Conservation (phyloP, 768 basidiomycete species). For the Amyloporia xantha region DNA sequence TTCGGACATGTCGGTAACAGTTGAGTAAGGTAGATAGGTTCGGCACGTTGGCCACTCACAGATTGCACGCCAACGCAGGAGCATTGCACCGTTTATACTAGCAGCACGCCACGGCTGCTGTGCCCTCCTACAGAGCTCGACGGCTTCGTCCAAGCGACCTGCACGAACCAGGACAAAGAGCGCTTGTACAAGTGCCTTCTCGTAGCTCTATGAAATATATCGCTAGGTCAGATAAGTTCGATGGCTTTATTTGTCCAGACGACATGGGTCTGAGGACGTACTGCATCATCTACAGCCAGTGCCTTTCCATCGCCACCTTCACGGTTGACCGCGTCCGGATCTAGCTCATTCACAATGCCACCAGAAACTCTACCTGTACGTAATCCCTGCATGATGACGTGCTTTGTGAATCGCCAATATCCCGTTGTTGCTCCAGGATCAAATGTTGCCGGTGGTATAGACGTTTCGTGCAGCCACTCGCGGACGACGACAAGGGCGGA, state of each 20-base stretch:
- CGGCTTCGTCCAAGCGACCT: conserved; percentile 79
- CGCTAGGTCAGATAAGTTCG: too few species aligned
- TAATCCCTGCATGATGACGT: conserved; percentile 58
- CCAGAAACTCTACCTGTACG: conserved; percentile 42
- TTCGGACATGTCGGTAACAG: too few species aligned
- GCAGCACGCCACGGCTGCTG: conserved; percentile 93
- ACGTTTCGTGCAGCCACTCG: conserved; percentile 85
- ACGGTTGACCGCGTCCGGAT: conserved; percentile 72
- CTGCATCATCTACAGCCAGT: conserved; percentile 74
- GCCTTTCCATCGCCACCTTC: conserved; percentile 39
- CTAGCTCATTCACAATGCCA: conserved; percentile 59
- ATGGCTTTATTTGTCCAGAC: neutral
- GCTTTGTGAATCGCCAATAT: conserved; percentile 81
- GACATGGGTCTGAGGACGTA: conserved; percentile 27
- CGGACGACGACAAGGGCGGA: conserved; percentile 73
- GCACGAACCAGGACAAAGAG: conserved; percentile 79
- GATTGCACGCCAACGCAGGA: conserved; percentile 72
- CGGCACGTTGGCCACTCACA: conserved; percentile 35
- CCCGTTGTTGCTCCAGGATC: conserved; percentile 71
- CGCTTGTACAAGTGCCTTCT: conserved; percentile 69
- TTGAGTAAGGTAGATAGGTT: neutral
- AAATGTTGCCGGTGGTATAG: conserved; percentile 52
- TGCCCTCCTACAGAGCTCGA: conserved; percentile 73
- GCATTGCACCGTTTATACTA: conserved; percentile 72
- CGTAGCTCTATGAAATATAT: conserved; percentile 51